Conservation (phyloP, 2,329 filamentous ascomycete species). For the Pestalotiopsis sp. region DNA sequence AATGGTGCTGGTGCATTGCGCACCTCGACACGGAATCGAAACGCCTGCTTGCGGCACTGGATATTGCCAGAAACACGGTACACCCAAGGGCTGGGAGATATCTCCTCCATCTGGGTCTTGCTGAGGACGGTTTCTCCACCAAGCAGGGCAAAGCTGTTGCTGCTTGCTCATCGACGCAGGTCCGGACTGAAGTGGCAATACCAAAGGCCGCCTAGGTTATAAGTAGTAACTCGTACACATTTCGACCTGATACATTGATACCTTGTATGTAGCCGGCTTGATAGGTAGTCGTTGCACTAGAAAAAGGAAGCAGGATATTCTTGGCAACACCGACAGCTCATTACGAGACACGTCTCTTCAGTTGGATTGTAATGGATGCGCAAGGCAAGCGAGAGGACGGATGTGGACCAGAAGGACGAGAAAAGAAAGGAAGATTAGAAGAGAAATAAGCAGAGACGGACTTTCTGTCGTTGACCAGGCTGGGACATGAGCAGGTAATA, state of each 20-base stretch:
- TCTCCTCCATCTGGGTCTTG: background rate
- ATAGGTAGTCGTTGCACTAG: background rate
- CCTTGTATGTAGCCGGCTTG: background rate
- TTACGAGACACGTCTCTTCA: background rate
- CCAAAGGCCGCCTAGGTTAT: background rate
- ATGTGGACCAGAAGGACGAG: background rate
- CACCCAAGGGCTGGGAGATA: background rate
- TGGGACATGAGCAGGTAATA: background rate
- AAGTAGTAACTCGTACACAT: background rate
- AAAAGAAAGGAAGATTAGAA: background rate
- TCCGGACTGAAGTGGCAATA: background rate
- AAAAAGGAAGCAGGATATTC: background rate
- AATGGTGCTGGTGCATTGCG: background rate
- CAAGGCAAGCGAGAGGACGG: background rate
- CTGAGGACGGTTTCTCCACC: background rate
- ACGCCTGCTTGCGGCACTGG: background rate
- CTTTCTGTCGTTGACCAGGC: background rate
- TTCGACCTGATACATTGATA: background rate
- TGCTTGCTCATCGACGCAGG: background rate
- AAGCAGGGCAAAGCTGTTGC: background rate
- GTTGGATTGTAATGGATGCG: background rate
- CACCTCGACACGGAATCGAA: background rate
- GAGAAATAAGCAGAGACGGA: background rate
- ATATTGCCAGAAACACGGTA: background rate
- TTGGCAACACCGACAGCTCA: background rate